A percentile compares a stretch with the other conserved stretches of the same genome.
These are phyloP conservation scores for Heliamphora ciliata DNA, from an alignment of 179 eudicot species.

Conservation along the genomic window DNA sequence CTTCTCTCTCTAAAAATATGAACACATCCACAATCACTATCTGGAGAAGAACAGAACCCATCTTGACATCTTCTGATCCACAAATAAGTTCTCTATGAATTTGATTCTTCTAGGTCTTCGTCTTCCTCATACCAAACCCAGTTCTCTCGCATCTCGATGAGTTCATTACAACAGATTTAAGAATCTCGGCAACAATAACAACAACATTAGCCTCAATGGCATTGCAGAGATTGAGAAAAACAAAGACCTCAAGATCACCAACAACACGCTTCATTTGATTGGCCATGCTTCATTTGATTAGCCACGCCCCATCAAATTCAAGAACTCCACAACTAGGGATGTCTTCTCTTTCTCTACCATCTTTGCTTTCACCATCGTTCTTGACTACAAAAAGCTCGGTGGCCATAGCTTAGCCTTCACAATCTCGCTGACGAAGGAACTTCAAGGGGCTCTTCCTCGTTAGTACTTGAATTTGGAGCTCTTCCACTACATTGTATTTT, in stretches of 20 bases:
- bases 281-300: slow-evolving; percentile 31
- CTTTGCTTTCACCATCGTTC: slow-evolving; percentile 39
- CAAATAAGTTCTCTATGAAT: neutral
- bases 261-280: slow-evolving; percentile 12
- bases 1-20: no score
- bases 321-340: slow-evolving; percentile 16
- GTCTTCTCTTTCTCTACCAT: slow-evolving; percentile 26
- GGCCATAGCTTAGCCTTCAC: slow-evolving; percentile 51
- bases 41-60: no score
- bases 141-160: slow-evolving; percentile 16
- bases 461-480: slow-evolving; percentile 24
- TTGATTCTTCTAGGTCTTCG: slow-evolving; percentile 2
- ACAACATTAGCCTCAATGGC: slow-evolving; percentile 27
- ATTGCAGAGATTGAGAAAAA: slow-evolving; percentile 23
- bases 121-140: slow-evolving; percentile 18
- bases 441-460: slow-evolving; percentile 35
- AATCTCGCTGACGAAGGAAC: slow-evolving; percentile 26
- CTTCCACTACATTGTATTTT: no score
- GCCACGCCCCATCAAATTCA: slow-evolving; percentile 26
- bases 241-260: slow-evolving; percentile 27
- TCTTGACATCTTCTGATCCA: neutral
- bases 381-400: slow-evolving; percentile 37
- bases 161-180: slow-evolving; percentile 30
- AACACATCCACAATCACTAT: no score
- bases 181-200: neutral